Percentiles rank a stretch among this genome's conserved stretches.
These are phyloP conservation scores for Myxozyma neotropica DNA, from an alignment of 805 yeast genomes.

Conservation along the genomic window DNA sequence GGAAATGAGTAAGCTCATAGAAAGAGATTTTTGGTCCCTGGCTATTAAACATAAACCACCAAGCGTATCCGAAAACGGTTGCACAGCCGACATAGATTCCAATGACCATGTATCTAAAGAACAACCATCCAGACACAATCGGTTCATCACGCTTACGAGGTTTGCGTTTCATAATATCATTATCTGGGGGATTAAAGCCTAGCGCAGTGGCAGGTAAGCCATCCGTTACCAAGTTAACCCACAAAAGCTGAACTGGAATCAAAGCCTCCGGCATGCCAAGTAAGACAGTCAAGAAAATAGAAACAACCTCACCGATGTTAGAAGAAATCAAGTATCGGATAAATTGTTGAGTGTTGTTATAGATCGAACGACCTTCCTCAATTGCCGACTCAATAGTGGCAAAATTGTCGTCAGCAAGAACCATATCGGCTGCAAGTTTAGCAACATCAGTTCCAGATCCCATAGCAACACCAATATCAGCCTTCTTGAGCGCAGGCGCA, in stretches of 20 bases:
- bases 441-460: slow-evolving; percentile 67
- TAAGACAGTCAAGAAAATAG: slow-evolving; percentile 55
- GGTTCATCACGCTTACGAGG: slow-evolving; percentile 46
- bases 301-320: slow-evolving; percentile 59
- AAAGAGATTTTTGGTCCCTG: slow-evolving; percentile 47
- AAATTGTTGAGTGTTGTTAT: slow-evolving; percentile 49
- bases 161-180: slow-evolving; percentile 45
- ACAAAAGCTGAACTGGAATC: slow-evolving; percentile 59
- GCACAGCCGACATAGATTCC: slow-evolving; percentile 49
- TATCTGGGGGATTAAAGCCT: slow-evolving; percentile 52
- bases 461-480: slow-evolving; percentile 67
- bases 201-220: slow-evolving; percentile 64
- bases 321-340: slow-evolving; percentile 52
- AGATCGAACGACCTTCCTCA: slow-evolving; percentile 57
- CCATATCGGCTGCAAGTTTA: slow-evolving; percentile 60
- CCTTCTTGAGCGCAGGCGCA: slow-evolving; percentile 63
- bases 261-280: slow-evolving; percentile 57
- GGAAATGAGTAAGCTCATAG: slow-evolving; percentile 45
- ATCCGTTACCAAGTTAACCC: slow-evolving; percentile 61
- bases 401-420: slow-evolving; percentile 57
- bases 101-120: slow-evolving; percentile 46
- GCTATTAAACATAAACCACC: slow-evolving; percentile 45
- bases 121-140: slow-evolving; percentile 45
- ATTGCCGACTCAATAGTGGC: slow-evolving; percentile 60
- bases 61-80: slow-evolving; percentile 49